phyloP scores from a whole-genome alignment of 2,329 filamentous ascomycete species.

The Xylariaceae sp. region DNA sequence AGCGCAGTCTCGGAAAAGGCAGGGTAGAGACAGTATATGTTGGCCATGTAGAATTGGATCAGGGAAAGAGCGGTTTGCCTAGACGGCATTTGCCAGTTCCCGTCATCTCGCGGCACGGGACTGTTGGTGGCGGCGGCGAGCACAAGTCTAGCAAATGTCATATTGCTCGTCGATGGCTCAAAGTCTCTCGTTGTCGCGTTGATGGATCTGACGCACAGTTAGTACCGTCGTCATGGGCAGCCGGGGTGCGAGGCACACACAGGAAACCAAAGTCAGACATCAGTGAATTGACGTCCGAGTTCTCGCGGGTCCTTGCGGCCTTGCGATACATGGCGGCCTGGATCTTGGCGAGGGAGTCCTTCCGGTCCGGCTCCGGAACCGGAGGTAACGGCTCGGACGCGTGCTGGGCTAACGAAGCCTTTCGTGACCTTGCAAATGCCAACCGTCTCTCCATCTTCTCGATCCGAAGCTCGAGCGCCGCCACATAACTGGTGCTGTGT shows the following conservation, averaged over 20 bases:
- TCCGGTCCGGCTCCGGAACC: slow-evolving; percentile 46
- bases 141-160: slow-evolving; percentile 87
- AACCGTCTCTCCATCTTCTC: slow-evolving; percentile 82
- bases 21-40: slow-evolving; percentile 74
- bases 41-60: slow-evolving; percentile 78
- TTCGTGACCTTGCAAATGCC: slow-evolving; percentile 62
- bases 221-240: neutral
- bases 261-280: slow-evolving; percentile 92
- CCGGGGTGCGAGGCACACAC: slow-evolving; percentile 41
- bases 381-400: slow-evolving; percentile 51
- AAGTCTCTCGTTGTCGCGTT: slow-evolving; percentile 94
- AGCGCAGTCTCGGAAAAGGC: slow-evolving; percentile 77
- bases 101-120: slow-evolving; percentile 56
- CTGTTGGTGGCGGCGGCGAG: slow-evolving; percentile 77
- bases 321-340: slow-evolving; percentile 60
- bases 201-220: slow-evolving; percentile 58
- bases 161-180: slow-evolving; percentile 78
- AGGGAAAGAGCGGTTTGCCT: slow-evolving; percentile 63
- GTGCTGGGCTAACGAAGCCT: slow-evolving; percentile 62
- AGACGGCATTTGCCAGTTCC: slow-evolving; percentile 61
- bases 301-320: slow-evolving; percentile 62
- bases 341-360: slow-evolving; percentile 58
- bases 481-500: slow-evolving; percentile 64
- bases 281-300: slow-evolving; percentile 82
- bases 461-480: slow-evolving; percentile 84